Evolutionary conservation across 441 rosid species (phyloP).

Genomic region (Mallotus japonicus): DNA sequence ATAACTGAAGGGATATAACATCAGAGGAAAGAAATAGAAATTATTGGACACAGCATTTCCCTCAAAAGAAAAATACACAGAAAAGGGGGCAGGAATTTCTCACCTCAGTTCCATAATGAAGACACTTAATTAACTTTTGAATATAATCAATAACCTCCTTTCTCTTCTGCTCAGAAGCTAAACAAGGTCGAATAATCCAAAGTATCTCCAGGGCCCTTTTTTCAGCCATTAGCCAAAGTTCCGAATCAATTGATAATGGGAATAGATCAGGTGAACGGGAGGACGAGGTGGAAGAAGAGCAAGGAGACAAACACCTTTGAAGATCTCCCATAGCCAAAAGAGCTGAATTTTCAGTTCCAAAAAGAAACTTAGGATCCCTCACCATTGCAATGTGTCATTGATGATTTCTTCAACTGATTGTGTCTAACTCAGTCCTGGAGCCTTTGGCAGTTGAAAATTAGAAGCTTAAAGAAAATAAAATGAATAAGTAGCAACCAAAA

Average conservation of each 20-base stretch:
- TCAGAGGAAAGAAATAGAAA: conserved; percentile 1
- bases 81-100: conserved; percentile 25
- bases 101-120: conserved; percentile 62
- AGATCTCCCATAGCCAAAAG: conserved; percentile 49
- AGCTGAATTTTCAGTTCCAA: conserved; percentile 19
- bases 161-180: conserved; percentile 58
- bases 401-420: conserved; percentile 15
- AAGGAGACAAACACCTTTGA: conserved; percentile 46
- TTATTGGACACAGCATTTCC: conserved; percentile 2
- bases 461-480: not conserved
- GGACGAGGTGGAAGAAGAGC: conserved; percentile 38
- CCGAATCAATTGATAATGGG: conserved; percentile 45
- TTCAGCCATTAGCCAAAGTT: conserved; percentile 71
- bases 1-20: not conserved
- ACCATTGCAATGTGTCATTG: conserved; percentile 28
- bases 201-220: conserved; percentile 70
- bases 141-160: conserved; percentile 52
- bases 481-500: not conserved
- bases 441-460: conserved; percentile 10
- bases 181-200: conserved; percentile 53
- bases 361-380: conserved; percentile 26
- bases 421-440: conserved; percentile 13
- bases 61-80: conserved; percentile 4
- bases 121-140: conserved; percentile 41
- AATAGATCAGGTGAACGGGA: conserved; percentile 29